These are phyloP conservation scores for Alternaria angustiovoidea DNA, from an alignment of 2,329 filamentous ascomycete genomes.

Conservation along the genomic window DNA sequence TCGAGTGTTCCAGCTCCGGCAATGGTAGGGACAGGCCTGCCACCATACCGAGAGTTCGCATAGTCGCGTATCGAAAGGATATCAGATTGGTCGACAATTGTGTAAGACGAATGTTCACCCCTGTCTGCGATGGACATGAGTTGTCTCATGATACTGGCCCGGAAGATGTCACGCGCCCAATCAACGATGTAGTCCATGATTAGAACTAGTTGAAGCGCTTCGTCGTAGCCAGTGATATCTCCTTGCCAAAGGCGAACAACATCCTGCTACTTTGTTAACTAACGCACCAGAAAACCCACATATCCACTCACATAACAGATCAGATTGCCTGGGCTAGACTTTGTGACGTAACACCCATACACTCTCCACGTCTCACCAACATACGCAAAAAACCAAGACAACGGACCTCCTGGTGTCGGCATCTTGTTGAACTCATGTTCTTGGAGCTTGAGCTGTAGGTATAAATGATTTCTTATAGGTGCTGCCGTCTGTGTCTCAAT, in stretches of 20 bases:
- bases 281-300: neutral
- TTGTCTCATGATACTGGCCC: constrained; percentile 27
- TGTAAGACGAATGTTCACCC: constrained; percentile 1
- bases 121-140: constrained; percentile 15
- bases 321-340: neutral
- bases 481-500: constrained; percentile 28
- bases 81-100: neutral
- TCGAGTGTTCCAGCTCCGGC: neutral
- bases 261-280: neutral
- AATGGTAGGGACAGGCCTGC: neutral
- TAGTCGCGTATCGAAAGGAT: neutral
- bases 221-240: constrained; percentile 22
- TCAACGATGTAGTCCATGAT: constrained; percentile 35
- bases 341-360: constrained; percentile 20
- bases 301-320: neutral
- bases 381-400: constrained; percentile 29
- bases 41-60: neutral
- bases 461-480: constrained; percentile 21
- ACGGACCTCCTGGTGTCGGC: constrained; percentile 23
- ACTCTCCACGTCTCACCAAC: constrained; percentile 28
- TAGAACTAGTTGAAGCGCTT: constrained; percentile 28
- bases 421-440: constrained; percentile 25
- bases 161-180: constrained; percentile 29
- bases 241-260: constrained; percentile 26
- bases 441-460: constrained; percentile 22